Base-by-base conservation (phyloP, 2,329 filamentous ascomycete species). In the Venturia effusa region DNA sequence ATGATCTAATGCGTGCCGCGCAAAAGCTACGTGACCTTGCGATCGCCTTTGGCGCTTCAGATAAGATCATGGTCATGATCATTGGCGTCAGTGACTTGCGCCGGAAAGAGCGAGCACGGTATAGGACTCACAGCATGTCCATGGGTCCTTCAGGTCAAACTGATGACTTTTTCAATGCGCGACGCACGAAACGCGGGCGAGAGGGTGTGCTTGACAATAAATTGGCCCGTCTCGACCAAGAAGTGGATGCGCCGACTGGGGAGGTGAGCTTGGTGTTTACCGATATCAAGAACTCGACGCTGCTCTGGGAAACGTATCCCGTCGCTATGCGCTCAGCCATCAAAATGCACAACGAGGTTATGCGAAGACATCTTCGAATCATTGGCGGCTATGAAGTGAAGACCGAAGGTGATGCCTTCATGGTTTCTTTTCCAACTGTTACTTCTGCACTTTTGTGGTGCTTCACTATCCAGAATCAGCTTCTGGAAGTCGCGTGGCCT, bases 11-110 rank as follows among this genome's bases (percentile, higher is more conserved):
- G 94, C 84, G 90, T 63, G 94, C 93, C 19, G 89, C 94, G 4
- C 93, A 97, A 74, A 96, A 96, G 77, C 83, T 99, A 39, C 87
- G 94, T 65, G 94, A 99, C 77, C 80, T 97, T 63, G 94, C 94
- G 51, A 96, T 99, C 72, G 91, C 93, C 0, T 97, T 97, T 73
- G 94, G 94, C 62, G 90, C 93, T 15, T 92, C 87, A 1, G 88
- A 88, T 71, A 99, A 99, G 78, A 90, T 97, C 67, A 97, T 97
- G 92, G 91, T 99, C 55, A 97, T 97, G 93, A 90, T 99, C 80
- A 87, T 99, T 63, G 93, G 92, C 64, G 89, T 99, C 43, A 88
- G 89, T 64, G 92, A 97, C 71, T 79, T 99, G 63, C 93, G 96
- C 77, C 89, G 90, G 72, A 85, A 91, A 64, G 89, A 95, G 73